These are phyloP conservation scores for Mercurialis annua DNA, from an alignment of 345 rosid genomes.

Conservation along the genomic window DNA sequence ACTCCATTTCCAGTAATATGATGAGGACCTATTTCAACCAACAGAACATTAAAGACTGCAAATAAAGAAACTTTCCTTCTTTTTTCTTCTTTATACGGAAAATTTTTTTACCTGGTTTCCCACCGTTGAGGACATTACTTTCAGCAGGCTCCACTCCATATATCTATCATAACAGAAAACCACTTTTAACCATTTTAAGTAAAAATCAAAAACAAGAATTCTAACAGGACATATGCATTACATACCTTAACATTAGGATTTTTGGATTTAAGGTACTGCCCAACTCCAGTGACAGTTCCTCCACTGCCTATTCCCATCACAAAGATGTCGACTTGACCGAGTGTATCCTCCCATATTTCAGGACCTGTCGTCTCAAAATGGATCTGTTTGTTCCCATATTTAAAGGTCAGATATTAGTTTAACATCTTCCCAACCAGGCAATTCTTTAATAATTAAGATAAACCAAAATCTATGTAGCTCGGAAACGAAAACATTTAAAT, in stretches of 20 bases:
- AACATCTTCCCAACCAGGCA: not conserved
- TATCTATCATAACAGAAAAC: conserved; percentile 43
- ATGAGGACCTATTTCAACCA: conserved; percentile 71
- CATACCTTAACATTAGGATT: conserved; percentile 91
- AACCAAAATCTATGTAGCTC: no score
- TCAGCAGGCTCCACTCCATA: conserved; percentile 98
- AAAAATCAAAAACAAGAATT: not conserved
- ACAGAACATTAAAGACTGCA: conserved; percentile 3
- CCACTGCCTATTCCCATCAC: conserved; percentile 99
- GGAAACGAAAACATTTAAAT: no score
- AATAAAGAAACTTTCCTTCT: no score
- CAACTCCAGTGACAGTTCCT: conserved; percentile 94
- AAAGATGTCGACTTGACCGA: conserved; percentile 83
- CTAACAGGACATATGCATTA: no score
- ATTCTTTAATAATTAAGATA: not conserved
- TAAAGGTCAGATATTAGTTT: conserved; percentile 6
- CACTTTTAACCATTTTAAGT: conserved; percentile 8
- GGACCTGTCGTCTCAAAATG: conserved; percentile 97
- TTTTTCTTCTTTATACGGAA: not conserved
- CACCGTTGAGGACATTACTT: conserved; percentile 90
- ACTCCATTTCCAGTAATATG: conserved; percentile 93
- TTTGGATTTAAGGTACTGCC: conserved; percentile 83
- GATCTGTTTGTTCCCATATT: conserved; percentile 41
- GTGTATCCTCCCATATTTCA: conserved; percentile 97
- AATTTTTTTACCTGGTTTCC: conserved; percentile 73